Conservation (phyloP, 139 green algal species). For the Nannochloris sp. region DNA sequence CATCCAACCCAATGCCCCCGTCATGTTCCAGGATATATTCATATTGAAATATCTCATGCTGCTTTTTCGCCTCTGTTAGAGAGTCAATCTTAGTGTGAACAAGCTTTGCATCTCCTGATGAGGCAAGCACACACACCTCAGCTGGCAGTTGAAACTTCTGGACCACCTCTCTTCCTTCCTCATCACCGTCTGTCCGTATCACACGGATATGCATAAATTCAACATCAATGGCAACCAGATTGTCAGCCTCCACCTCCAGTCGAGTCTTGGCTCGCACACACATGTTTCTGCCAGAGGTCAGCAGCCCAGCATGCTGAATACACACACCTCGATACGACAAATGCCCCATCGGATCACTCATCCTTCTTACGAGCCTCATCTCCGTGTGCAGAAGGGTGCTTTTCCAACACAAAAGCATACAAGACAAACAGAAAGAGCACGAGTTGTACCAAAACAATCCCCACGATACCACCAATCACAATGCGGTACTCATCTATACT, state of each 20-base stretch:
- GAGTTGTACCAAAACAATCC: constrained; percentile 10
- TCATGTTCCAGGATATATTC: neutral
- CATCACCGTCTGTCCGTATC: neutral
- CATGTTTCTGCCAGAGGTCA: neutral
- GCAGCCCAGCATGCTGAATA: too few species aligned
- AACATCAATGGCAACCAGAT: constrained; percentile 23
- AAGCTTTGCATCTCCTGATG: constrained; percentile 1
- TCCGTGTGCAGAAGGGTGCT: neutral
- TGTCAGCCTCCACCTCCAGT: constrained; percentile 7
- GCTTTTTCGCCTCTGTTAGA: neutral
- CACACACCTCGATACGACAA: too few species aligned
- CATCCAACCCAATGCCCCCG: constrained; percentile 7
- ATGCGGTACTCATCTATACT: constrained; percentile 4
- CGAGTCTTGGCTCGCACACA: constrained; percentile 3
- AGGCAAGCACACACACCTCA: constrained; percentile 28
- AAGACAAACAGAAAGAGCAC: constrained; percentile 15
- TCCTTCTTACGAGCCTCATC: too few species aligned
- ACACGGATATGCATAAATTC: constrained; percentile 19
- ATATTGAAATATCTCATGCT: neutral
- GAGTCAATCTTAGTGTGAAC: constrained; percentile 14
- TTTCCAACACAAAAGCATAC: constrained; percentile 7
- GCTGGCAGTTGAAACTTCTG: constrained; percentile 13
- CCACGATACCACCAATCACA: constrained; percentile 13
- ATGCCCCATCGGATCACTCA: too few species aligned
- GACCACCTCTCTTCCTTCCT: too few species aligned